Evolutionary conservation across 805 yeast species (phyloP).

Genomic region (Wickerhamomyces sydowiorum): DNA sequence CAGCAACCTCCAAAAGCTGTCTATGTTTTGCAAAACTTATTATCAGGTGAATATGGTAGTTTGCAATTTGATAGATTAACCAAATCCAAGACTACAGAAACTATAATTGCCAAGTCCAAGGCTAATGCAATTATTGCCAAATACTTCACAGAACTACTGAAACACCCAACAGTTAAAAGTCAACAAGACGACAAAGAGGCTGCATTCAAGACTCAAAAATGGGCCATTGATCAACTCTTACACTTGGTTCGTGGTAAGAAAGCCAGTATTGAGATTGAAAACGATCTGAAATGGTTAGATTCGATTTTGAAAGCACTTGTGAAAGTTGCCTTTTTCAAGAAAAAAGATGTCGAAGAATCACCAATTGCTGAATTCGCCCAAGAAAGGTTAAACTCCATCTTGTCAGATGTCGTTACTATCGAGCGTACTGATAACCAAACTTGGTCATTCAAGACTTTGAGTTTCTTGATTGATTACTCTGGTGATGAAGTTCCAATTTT

Average conservation of each 20-base stretch:
- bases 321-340: constrained; percentile 25
- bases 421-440: constrained; percentile 39
- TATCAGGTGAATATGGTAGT: constrained; percentile 44
- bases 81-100: constrained; percentile 60
- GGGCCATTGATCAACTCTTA: constrained; percentile 56
- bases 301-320: constrained; percentile 26
- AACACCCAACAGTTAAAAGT: constrained; percentile 9
- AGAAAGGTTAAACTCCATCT: constrained; percentile 63
- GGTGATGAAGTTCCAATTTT: constrained; percentile 24
- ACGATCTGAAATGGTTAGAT: constrained; percentile 24
- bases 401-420: constrained; percentile 48
- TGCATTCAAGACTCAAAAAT: constrained; percentile 27
- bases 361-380: constrained; percentile 39
- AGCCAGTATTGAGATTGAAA: constrained; percentile 14
- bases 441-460: constrained; percentile 58
- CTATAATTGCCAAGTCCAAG: constrained; percentile 25
- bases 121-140: constrained; percentile 5
- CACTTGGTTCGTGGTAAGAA: constrained; percentile 46
- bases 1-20: constrained; percentile 30
- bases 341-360: constrained; percentile 9
- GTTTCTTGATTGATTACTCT: constrained; percentile 26
- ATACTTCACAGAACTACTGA: constrained; percentile 16
- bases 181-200: constrained; percentile 6
- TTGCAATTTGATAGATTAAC: constrained; percentile 74
- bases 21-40: constrained; percentile 27